A percentile compares a stretch with the other conserved stretches of the same genome.
Evolutionary conservation across 768 basidiomycete species (phyloP).

Genomic region (Lentinus brumalis): DNA sequence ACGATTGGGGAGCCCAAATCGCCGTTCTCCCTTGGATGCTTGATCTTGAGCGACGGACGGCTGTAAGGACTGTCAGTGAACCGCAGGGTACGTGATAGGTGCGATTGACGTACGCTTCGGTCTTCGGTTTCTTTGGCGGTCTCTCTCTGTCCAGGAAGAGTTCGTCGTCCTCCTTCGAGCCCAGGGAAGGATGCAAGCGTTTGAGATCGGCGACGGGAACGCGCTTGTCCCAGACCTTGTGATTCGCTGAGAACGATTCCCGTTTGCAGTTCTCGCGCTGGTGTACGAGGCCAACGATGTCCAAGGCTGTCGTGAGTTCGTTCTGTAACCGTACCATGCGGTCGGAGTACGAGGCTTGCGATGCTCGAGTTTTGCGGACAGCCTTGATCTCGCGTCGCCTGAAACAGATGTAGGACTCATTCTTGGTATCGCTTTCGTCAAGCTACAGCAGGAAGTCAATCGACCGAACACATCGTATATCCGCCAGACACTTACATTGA

Average conservation of each 20-base stretch:
- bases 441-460: slow-evolving; percentile 45
- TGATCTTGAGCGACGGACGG: slow-evolving; percentile 56
- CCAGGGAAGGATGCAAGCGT: slow-evolving; percentile 64
- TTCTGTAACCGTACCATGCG: slow-evolving; percentile 79
- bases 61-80: slow-evolving; percentile 24
- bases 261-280: slow-evolving; percentile 78
- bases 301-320: slow-evolving; percentile 72
- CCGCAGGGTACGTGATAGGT: too few species aligned
- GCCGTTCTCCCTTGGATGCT: slow-evolving; percentile 44
- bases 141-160: slow-evolving; percentile 72
- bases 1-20: slow-evolving; percentile 41
- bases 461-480: neutral
- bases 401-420: slow-evolving; percentile 97
- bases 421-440: slow-evolving; percentile 87
- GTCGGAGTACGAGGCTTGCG: slow-evolving; percentile 87
- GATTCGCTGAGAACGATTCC: slow-evolving; percentile 56
- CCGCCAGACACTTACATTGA: slow-evolving; percentile 67
- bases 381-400: slow-evolving; percentile 93
- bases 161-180: slow-evolving; percentile 70
- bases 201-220: slow-evolving; percentile 77
- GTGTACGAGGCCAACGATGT: slow-evolving; percentile 70
- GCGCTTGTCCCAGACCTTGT: slow-evolving; percentile 78
- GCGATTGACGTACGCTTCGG: slow-evolving; percentile 24
- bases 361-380: slow-evolving; percentile 90
- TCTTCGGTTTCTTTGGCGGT: slow-evolving; percentile 59